Percentiles rank a stretch among this genome's conserved stretches.
Conservation (phyloP, 352 stramenopile genomes). For the Elongisporangium anandrum region DNA sequence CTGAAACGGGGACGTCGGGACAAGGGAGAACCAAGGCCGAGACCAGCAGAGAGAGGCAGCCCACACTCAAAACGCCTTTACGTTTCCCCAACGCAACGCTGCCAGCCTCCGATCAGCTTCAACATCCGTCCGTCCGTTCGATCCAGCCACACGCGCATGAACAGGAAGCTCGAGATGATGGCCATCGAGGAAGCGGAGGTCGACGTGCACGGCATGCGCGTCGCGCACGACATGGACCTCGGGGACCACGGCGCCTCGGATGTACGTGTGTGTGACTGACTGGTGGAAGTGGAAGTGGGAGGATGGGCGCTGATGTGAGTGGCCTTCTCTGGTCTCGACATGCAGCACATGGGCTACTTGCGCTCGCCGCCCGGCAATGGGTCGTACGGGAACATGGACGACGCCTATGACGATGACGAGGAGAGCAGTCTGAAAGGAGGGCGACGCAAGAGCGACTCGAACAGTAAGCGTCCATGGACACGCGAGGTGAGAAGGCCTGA, state of each 20-base stretch:
- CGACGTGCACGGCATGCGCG: constrained; percentile 25
- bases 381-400: constrained; percentile 36
- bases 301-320: background rate
- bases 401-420: constrained; percentile 72
- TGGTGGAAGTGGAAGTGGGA: background rate
- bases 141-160: constrained; percentile 33
- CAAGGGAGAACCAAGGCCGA: background rate
- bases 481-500: constrained; percentile 36
- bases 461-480: constrained; percentile 85
- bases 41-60: background rate
- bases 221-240: constrained; percentile 30
- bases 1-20: background rate
- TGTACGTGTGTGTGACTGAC: constrained; percentile 13
- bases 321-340: background rate
- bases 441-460: constrained; percentile 66
- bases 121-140: background rate
- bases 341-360: constrained; percentile 26
- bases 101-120: background rate
- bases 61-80: background rate
- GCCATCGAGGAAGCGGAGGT: constrained; percentile 31
- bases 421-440: constrained; percentile 25
- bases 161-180: constrained; percentile 68
- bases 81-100: background rate
- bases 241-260: constrained; percentile 20
- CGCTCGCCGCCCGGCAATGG: constrained; percentile 20